These are phyloP conservation scores for Clausena lansium DNA, from an alignment of 345 rosid species.

Conservation along the genomic window DNA sequence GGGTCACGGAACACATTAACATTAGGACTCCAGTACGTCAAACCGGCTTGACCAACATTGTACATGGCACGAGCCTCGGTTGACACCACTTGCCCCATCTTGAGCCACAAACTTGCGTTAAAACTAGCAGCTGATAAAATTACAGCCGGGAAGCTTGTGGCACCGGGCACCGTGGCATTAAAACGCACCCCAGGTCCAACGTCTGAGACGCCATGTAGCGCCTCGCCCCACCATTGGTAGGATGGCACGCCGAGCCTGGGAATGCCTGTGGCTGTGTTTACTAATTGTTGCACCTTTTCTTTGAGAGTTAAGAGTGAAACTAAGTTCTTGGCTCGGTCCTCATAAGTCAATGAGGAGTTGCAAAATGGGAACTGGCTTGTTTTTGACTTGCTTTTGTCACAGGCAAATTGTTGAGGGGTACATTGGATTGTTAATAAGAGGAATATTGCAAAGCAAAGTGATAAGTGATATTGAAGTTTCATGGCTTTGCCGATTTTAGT, in stretches of 20 bases:
- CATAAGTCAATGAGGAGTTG: constrained; percentile 37
- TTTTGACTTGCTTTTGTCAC: constrained; percentile 31
- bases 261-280: constrained; percentile 42
- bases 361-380: constrained; percentile 44
- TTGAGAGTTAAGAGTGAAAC: constrained; percentile 43
- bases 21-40: constrained; percentile 61
- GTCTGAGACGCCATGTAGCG: constrained; percentile 63
- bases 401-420: constrained; percentile 36
- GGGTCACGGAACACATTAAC: constrained; percentile 54
- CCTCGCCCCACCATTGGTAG: constrained; percentile 80
- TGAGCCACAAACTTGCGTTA: constrained; percentile 50
- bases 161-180: constrained; percentile 43
- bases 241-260: constrained; percentile 55
- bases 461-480: constrained; percentile 3
- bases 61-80: constrained; percentile 49
- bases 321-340: constrained; percentile 48
- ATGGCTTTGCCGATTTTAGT: constrained; percentile 7
- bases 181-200: constrained; percentile 50
- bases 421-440: constrained; percentile 16
- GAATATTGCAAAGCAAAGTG: constrained; percentile 14
- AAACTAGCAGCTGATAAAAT: constrained; percentile 55
- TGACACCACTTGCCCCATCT: constrained; percentile 55
- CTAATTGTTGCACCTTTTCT: constrained; percentile 63
- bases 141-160: constrained; percentile 68
- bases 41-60: constrained; percentile 38